Conservation (phyloP, 176 grass and related monocot species). For the Thalia dealbata region DNA sequence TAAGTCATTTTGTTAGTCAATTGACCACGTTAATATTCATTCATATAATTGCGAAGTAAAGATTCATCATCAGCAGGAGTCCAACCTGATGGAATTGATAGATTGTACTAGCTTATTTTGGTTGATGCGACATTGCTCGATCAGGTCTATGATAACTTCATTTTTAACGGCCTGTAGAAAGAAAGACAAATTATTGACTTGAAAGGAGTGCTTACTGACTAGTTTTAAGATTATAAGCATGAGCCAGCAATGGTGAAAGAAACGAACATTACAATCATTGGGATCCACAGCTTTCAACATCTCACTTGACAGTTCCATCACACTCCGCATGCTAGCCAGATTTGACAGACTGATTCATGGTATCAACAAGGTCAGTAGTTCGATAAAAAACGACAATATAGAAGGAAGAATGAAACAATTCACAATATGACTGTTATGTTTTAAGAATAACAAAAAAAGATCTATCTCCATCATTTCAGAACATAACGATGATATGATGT, state of each 20-base stretch:
- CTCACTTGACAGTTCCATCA: conserved; percentile 54
- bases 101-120: conserved; percentile 54
- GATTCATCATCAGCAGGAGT: neutral
- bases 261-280: conserved; percentile 47
- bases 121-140: conserved; percentile 45
- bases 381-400: neutral
- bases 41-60: neutral
- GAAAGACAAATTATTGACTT: too few relatives aligned
- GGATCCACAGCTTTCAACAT: conserved; percentile 74
- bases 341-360: conserved; percentile 45
- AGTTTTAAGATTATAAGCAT: too few relatives aligned
- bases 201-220: too few relatives aligned
- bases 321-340: conserved; percentile 41
- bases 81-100: conserved; percentile 50
- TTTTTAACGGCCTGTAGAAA: conserved; percentile 56
- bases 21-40: neutral
- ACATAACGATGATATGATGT: neutral
- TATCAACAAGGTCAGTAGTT: neutral
- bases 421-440: neutral
- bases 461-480: neutral
- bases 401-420: neutral
- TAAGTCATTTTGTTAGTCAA: neutral
- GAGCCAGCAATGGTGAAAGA: neutral
- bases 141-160: conserved; percentile 76
- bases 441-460: neutral